Evolutionary conservation across 2,329 filamentous ascomycete species (phyloP), one percentile per base, ranked within the genome.

Genomic region (Trichoderma citrinoviride): DNA sequence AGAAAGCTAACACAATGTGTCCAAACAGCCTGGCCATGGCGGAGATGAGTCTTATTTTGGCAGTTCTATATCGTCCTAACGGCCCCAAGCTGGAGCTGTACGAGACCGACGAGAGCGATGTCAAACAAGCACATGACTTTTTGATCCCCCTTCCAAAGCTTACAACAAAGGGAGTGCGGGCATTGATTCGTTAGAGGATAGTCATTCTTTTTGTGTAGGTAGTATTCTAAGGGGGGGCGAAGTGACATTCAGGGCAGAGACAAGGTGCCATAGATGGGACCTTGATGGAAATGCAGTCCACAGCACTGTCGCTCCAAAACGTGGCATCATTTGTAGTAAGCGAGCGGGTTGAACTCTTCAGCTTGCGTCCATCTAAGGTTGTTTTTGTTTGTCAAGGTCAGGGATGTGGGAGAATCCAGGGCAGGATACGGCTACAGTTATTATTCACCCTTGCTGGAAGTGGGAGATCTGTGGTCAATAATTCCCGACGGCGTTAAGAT

Each of bases 71-170:
- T 40, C 52, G 52, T 29, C 37, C 52, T 3, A 54, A 54, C 37
- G 52, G 52, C n/a, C 52, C 52, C 15, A 54, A 54, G 17, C 37
- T 54, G 17, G 52, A 54, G 33, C 33, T 54, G 12, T 54, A 54
- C 33, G 33, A 54, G 8, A 54, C 52, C 7, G 52, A 54, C 33
- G 52, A 54, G 33, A 54, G 52, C 33, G 52, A 54, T 54, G 52
- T 54, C 33, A 54, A 54, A 19, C 52, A 54, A 33, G 52, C 52
- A 29, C 52, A 54, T 40, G 52, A 54, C 52, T 54, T 54, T 15
- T 40, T 54, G 52, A 40, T 54, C 19, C 52, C 52, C 14, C 52
- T 54, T 15, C 52, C 52, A 25, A 54, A 54, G 19, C 52, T 54
- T 23, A 54, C 19, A 29, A 54, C 52, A 12, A 54, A 54, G 19